Evolutionary conservation across 257 asterid species (phyloP).

Genomic region (Euphrasia confusa): DNA sequence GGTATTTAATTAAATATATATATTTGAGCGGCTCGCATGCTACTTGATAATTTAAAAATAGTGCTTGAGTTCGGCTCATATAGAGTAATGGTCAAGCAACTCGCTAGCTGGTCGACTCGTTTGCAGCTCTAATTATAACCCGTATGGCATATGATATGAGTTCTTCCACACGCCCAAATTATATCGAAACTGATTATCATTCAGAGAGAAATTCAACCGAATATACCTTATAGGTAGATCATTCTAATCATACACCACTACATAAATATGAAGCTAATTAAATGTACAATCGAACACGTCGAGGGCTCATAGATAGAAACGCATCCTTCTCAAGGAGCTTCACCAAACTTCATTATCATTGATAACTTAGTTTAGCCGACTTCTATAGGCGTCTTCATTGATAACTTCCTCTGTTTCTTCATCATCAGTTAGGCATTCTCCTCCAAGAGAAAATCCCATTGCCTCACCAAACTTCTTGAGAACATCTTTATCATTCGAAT

Average conservation of each 20-base stretch:
- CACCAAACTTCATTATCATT: conserved; percentile 71
- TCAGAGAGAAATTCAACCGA: too few species aligned
- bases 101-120: too few species aligned
- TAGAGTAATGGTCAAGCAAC: too few species aligned
- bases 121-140: too few species aligned
- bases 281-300: not conserved
- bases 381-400: conserved; percentile 78
- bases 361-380: conserved; percentile 92
- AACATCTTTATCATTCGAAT: conserved; percentile 86
- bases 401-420: conserved; percentile 76
- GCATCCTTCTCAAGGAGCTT: conserved; percentile 87
- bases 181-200: too few species aligned
- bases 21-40: too few species aligned
- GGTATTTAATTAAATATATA: too few species aligned
- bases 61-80: too few species aligned
- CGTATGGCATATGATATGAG: too few species aligned
- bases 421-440: conserved; percentile 57
- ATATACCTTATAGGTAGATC: too few species aligned
- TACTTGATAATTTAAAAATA: too few species aligned
- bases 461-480: conserved; percentile 89
- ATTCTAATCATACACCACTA: not conserved
- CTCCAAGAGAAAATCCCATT: conserved; percentile 81
- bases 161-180: too few species aligned
- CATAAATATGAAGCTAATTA: not conserved
- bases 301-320: conserved; percentile 45